These are phyloP conservation scores for Candida anutae DNA, from an alignment of 1,139 yeast species.

Conservation along the genomic window DNA sequence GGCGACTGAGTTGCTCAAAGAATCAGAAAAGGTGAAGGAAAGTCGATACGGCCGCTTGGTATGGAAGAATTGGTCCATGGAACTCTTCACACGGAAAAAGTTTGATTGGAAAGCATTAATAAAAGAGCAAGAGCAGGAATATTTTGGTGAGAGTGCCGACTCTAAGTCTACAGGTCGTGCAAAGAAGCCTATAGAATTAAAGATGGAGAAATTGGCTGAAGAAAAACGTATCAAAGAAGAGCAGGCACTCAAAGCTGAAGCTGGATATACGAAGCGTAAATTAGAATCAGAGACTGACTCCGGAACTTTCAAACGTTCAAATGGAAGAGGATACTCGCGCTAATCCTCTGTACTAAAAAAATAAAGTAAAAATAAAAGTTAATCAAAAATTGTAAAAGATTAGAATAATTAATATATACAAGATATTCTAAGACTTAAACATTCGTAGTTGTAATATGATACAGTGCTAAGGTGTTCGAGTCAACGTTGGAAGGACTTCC, in stretches of 20 bases:
- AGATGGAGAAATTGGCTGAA: constrained; percentile 33
- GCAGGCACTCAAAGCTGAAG: constrained; percentile 8
- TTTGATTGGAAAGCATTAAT: constrained; percentile 75
- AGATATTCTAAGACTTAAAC: background rate
- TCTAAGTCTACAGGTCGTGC: constrained; percentile 8
- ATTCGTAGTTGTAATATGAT: constrained; percentile 24
- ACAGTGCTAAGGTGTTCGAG: constrained; percentile 39
- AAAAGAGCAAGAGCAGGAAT: constrained; percentile 61
- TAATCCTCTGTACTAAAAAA: background rate
- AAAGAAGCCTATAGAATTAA: constrained; percentile 38
- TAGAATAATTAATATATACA: too few relatives aligned
- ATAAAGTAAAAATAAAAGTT: too few relatives aligned
- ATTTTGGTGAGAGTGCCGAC: constrained; percentile 18
- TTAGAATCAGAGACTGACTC: constrained; percentile 11
- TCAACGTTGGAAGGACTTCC: constrained; percentile 71
- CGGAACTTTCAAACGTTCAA: constrained; percentile 3
- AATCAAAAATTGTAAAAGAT: too few relatives aligned
- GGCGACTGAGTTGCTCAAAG: constrained; percentile 58
- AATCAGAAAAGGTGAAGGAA: constrained; percentile 66
- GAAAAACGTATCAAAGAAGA: constrained; percentile 25
- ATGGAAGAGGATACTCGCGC: constrained; percentile 6
- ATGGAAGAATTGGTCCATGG: constrained; percentile 94
- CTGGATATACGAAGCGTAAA: constrained; percentile 11
- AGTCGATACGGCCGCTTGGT: constrained; percentile 84
- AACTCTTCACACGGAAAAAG: constrained; percentile 62